Conservation (phyloP, 2,329 filamentous ascomycete genomes). For the Chaetomiaceae sp. region DNA sequence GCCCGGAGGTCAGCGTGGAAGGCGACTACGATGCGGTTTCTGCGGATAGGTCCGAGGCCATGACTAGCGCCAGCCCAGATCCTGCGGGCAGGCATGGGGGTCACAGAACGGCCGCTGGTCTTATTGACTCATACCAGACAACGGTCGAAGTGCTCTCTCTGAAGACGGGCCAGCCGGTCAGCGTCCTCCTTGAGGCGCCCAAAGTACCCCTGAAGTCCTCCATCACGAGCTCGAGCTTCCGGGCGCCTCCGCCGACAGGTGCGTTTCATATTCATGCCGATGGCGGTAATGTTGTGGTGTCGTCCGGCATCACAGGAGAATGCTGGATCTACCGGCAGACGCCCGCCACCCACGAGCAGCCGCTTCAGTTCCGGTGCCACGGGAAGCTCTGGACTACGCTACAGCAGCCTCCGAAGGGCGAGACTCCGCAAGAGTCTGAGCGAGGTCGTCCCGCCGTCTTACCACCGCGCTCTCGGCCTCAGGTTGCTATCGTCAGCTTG, state of each 20-base stretch:
- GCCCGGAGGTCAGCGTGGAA: slow-evolving; percentile 32
- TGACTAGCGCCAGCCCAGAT: slow-evolving; percentile 37
- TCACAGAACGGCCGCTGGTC: slow-evolving; percentile 32
- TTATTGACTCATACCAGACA: slow-evolving; percentile 67
- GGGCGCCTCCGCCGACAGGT: slow-evolving; percentile 63
- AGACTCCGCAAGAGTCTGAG: slow-evolving; percentile 42
- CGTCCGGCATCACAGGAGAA: slow-evolving; percentile 80
- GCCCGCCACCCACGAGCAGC: slow-evolving; percentile 36
- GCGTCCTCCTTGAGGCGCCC: slow-evolving; percentile 67
- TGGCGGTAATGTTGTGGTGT: slow-evolving; percentile 63
- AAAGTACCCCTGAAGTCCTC: slow-evolving; percentile 53
- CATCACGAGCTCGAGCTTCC: slow-evolving; percentile 56
- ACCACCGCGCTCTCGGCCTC: slow-evolving; percentile 39
- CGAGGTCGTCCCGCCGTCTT: slow-evolving; percentile 31
- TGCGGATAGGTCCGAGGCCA: slow-evolving; percentile 36
- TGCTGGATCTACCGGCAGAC: slow-evolving; percentile 67
- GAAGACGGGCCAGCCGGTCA: slow-evolving; percentile 63
- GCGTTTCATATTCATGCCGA: slow-evolving; percentile 69
- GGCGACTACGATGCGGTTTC: slow-evolving; percentile 33
- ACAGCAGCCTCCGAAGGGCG: slow-evolving; percentile 52
- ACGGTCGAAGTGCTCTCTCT: slow-evolving; percentile 86
- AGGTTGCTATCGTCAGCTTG: slow-evolving; percentile 62
- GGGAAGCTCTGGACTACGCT: slow-evolving; percentile 91
- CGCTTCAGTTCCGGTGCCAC: slow-evolving; percentile 55
- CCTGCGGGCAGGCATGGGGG: slow-evolving; percentile 24